These are phyloP conservation scores for Termitomyces eurrhizus DNA, from an alignment of 768 basidiomycete genomes.

Conservation along the genomic window DNA sequence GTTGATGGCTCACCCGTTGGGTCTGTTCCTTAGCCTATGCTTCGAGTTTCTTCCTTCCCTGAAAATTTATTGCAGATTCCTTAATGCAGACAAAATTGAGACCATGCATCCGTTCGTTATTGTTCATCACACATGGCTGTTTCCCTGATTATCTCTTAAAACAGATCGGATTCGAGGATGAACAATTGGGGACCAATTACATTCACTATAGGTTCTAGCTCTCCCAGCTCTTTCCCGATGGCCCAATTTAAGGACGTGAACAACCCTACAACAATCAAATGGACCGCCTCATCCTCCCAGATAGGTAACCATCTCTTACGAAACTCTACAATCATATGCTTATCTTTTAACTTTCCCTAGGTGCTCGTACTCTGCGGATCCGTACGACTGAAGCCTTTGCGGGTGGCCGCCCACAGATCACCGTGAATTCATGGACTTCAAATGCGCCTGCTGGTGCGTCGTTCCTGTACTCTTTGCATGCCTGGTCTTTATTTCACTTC, in stretches of 20 bases:
- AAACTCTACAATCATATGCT: background rate
- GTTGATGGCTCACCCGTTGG: slow-evolving; percentile 44
- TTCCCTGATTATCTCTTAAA: background rate
- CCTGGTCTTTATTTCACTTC: background rate
- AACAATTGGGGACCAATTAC: slow-evolving; percentile 42
- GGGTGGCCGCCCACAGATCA: slow-evolving; percentile 42
- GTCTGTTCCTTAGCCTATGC: slow-evolving; percentile 12
- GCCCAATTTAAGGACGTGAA: slow-evolving; percentile 45
- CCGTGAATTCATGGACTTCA: slow-evolving; percentile 42
- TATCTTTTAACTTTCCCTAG: slow-evolving; percentile 16
- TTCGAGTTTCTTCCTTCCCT: too few relatives aligned
- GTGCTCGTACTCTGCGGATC: slow-evolving; percentile 43
- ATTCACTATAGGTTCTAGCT: slow-evolving; percentile 38
- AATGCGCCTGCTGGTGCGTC: slow-evolving; percentile 32
- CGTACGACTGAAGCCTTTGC: slow-evolving; percentile 44
- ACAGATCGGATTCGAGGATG: slow-evolving; percentile 41
- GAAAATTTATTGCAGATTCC: slow-evolving; percentile 25
- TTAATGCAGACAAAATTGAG: slow-evolving; percentile 47
- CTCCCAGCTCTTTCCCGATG: slow-evolving; percentile 43
- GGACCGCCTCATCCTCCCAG: slow-evolving; percentile 39
- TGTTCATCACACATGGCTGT: background rate
- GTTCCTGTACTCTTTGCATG: background rate
- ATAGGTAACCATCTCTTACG: slow-evolving; percentile 23
- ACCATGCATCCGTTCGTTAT: slow-evolving; percentile 42
- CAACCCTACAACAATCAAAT: slow-evolving; percentile 39